Evolutionary conservation across 2,329 filamentous ascomycete species (phyloP), one percentile per base, ranked within the genome.

Genomic region (Furcasterigmium sp.): DNA sequence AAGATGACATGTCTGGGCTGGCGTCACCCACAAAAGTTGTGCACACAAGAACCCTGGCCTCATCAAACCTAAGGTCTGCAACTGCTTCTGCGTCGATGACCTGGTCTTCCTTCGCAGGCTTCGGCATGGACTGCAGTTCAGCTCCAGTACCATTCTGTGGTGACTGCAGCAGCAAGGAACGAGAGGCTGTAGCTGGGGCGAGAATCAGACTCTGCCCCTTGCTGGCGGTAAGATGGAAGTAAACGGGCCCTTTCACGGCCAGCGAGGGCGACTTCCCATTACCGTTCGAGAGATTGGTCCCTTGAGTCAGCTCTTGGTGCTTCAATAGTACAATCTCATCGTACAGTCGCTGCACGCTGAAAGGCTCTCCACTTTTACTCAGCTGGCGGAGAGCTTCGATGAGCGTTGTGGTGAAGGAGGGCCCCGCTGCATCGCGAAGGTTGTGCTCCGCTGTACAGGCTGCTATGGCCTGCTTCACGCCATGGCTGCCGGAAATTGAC

Each of bases 21-120:
- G 79, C 76, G 51, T 84, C 80, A 21, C 80, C 80, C 21, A 83
- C 76, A 54, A 82, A 84, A 0, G 80, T 84, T 0, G 80, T 84
- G 56, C 80, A 84, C 2, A 83, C 80, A 10, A 84, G 62, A n/a
- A 82, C 75, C 49, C 80, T 70, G 8, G 73, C 68, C 52, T 84
- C 78, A 25, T 83, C 78, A 52, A 84, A 82, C 9, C 72, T 74
- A 17, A 84, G 62, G 49, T 80, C 76, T 5, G 72, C 64, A 2
- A 74, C 70, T 3, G 70, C 66, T 15, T 68, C 68, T 8, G 70
- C 67, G 26, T 72, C 67, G 47, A 76, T 71, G 29, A 67, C 53
- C 20, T 66, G 59, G 23, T 72, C 69, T 35, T 69, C 65, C 17
- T 56, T 56, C 14, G 48, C 54, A 15, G 49, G 45, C 47, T 44